phyloP scores from a whole-genome alignment of 257 asterid genomes.

The Penstemon eatonii region DNA sequence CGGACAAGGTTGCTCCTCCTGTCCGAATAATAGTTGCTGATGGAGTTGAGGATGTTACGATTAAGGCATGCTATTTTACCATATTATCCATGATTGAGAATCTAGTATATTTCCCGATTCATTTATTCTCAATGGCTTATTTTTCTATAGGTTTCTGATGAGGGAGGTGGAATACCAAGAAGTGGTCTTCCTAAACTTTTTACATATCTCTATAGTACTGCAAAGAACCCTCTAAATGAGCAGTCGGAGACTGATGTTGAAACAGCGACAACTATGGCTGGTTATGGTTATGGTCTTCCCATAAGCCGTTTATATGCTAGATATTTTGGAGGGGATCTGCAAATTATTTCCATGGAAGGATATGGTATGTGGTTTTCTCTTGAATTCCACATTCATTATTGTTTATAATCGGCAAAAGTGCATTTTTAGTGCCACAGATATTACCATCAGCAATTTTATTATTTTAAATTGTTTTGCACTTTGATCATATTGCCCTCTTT shows the following conservation, averaged over 20 bases:
- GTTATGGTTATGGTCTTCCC: slow-evolving; percentile 94
- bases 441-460: too few relatives aligned
- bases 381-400: background rate
- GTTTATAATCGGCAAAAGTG: too few relatives aligned
- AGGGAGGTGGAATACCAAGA: slow-evolving; percentile 98
- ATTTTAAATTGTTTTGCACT: too few relatives aligned
- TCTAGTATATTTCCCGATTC: background rate
- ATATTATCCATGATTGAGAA: background rate
- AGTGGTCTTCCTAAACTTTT: slow-evolving; percentile 87
- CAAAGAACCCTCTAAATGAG: slow-evolving; percentile 71
- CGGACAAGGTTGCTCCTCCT: slow-evolving; percentile 86
- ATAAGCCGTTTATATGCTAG: slow-evolving; percentile 91
- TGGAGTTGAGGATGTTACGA: slow-evolving; percentile 94
- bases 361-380: slow-evolving; percentile 52
- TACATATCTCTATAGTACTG: slow-evolving; percentile 90
- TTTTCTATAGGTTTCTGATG: slow-evolving; percentile 73
- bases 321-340: slow-evolving; percentile 94
- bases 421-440: too few relatives aligned
- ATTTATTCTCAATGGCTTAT: slow-evolving; percentile 1
- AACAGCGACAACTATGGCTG: slow-evolving; percentile 77
- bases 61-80: slow-evolving; percentile 55
- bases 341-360: slow-evolving; percentile 97
- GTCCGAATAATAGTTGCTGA: slow-evolving; percentile 89
- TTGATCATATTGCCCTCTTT: too few relatives aligned
- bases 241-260: slow-evolving; percentile 63